A percentile compares a stretch with the other conserved stretches of the same genome.
Evolutionary conservation across 129 eudicot genomes (phyloP).

Genomic region (Calendula officinalis): DNA sequence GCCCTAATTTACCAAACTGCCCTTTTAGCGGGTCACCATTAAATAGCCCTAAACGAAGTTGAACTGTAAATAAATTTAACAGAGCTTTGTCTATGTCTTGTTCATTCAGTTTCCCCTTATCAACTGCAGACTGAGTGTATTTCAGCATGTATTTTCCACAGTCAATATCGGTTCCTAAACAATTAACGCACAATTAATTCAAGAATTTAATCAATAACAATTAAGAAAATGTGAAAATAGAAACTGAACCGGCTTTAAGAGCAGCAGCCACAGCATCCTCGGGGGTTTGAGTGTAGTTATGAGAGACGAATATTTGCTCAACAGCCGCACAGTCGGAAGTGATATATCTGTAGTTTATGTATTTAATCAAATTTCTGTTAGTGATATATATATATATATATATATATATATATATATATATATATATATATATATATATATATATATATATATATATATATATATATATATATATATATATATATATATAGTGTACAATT

Average conservation of each 20-base stretch:
- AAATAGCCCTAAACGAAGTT: constrained; percentile 71
- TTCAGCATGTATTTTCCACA: constrained; percentile 87
- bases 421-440: too few species aligned
- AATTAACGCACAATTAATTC: not conserved
- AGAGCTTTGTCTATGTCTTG: constrained; percentile 77
- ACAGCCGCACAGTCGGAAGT: constrained; percentile 98
- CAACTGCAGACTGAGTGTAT: constrained; percentile 58
- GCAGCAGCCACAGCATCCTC: constrained; percentile 97
- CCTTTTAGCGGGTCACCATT: constrained; percentile 64
- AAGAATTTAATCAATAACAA: not conserved
- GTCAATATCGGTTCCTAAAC: constrained; percentile 75
- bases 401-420: too few species aligned
- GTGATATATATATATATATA: not conserved
- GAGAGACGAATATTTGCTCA: constrained; percentile 84
- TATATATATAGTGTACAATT: too few species aligned
- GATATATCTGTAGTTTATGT: constrained; percentile 56
- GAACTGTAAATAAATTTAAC: constrained; percentile 64
- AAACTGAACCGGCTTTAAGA: constrained; percentile 70
- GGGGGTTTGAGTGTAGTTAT: constrained; percentile 60
- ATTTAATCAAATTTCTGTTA: not conserved
- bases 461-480: too few species aligned
- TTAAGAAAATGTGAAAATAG: constrained; percentile 3
- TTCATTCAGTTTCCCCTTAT: constrained; percentile 65
- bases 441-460: too few species aligned
- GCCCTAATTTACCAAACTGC: constrained; percentile 15